Conservation (phyloP, 2,329 filamentous ascomycete species). For the Anthostomella pinea region DNA sequence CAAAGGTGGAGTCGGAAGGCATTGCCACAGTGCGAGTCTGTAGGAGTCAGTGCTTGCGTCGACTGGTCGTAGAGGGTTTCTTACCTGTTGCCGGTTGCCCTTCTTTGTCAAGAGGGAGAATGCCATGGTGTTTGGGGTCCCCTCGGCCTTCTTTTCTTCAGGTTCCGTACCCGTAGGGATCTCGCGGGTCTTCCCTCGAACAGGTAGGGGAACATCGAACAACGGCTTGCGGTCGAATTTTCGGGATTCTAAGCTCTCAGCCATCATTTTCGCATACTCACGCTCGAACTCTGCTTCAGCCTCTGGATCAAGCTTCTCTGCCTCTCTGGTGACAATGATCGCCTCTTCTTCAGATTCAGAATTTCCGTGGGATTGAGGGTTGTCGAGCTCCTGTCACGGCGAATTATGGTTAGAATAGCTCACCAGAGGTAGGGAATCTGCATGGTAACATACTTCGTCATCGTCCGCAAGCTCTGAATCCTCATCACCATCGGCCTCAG, state of each 20-base stretch:
- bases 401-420: slow-evolving; percentile 3
- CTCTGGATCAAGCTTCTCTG: slow-evolving; percentile 88
- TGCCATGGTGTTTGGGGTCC: slow-evolving; percentile 72
- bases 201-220: slow-evolving; percentile 96
- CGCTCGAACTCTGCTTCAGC: slow-evolving; percentile 96
- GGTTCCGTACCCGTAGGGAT: slow-evolving; percentile 33
- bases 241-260: slow-evolving; percentile 90
- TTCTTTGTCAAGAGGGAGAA: slow-evolving; percentile 95
- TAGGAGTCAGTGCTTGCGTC: slow-evolving; percentile 11
- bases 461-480: slow-evolving; percentile 55
- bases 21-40: slow-evolving; percentile 89
- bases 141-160: slow-evolving; percentile 36
- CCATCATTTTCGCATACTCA: slow-evolving; percentile 97
- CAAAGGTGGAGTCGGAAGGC: slow-evolving; percentile 88
- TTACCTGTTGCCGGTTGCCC: slow-evolving; percentile 89
- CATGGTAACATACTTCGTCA: slow-evolving; percentile 43
- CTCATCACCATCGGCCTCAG: slow-evolving; percentile 59
- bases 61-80: slow-evolving; percentile 16
- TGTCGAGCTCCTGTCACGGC: slow-evolving; percentile 44
- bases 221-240: slow-evolving; percentile 93
- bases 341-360: slow-evolving; percentile 79
- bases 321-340: slow-evolving; percentile 86
- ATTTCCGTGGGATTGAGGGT: slow-evolving; percentile 47
- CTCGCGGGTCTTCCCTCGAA: slow-evolving; percentile 70
- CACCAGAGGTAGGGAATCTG: not conserved